These are phyloP conservation scores for Didymellaceae sp. DNA, from an alignment of 2,329 filamentous ascomycete species.

Conservation along the genomic window DNA sequence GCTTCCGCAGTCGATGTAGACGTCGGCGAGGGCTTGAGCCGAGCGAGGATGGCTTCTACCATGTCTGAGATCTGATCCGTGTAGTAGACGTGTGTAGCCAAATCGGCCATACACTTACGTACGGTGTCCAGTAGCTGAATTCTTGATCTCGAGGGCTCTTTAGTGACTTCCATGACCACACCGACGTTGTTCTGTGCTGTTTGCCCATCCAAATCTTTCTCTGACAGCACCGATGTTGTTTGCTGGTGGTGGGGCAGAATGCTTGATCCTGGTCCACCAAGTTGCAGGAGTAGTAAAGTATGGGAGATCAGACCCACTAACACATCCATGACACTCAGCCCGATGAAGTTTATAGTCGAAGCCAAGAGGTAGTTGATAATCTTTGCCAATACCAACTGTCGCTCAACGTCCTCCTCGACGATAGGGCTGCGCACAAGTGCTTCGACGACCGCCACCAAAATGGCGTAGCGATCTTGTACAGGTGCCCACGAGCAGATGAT, in stretches of 20 bases:
- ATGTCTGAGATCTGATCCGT: slow-evolving; percentile 95
- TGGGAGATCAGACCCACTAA: slow-evolving; percentile 84
- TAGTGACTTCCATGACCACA: slow-evolving; percentile 50
- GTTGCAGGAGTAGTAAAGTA: slow-evolving; percentile 76
- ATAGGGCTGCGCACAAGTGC: slow-evolving; percentile 72
- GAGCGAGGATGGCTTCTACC: slow-evolving; percentile 78
- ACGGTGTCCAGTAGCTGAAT: slow-evolving; percentile 72
- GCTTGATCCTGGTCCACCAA: slow-evolving; percentile 55
- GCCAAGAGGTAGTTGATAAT: slow-evolving; percentile 83
- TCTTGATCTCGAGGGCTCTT: slow-evolving; percentile 60
- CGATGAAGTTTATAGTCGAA: slow-evolving; percentile 91
- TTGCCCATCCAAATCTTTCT: slow-evolving; percentile 28
- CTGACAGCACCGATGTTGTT: slow-evolving; percentile 32
- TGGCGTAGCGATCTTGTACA: slow-evolving; percentile 92
- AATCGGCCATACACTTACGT: slow-evolving; percentile 83
- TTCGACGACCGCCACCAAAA: slow-evolving; percentile 83
- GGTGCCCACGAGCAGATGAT: slow-evolving; percentile 86
- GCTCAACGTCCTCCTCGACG: slow-evolving; percentile 72
- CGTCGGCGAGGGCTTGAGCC: slow-evolving; percentile 70
- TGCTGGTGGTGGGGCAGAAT: slow-evolving; percentile 50
- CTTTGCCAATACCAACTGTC: slow-evolving; percentile 76
- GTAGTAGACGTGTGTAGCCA: slow-evolving; percentile 96
- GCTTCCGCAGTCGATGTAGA: slow-evolving; percentile 56
- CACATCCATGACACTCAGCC: slow-evolving; percentile 94
- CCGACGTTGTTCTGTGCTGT: slow-evolving; percentile 29